Base-by-base conservation (phyloP, 441 rosid species). In the Kokia cookei region DNA sequence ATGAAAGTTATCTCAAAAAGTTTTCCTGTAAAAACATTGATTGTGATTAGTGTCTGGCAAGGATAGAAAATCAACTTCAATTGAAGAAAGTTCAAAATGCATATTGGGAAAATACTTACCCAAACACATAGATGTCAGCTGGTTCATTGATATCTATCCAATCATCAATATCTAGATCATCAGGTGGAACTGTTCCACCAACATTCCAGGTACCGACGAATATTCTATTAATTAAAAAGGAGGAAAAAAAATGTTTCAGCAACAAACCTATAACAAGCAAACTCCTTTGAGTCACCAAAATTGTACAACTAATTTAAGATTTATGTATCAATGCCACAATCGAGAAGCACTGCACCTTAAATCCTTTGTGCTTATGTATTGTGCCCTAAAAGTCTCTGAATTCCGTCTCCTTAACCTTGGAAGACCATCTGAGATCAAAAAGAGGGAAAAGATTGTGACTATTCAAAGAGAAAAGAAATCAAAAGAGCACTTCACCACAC, bases 201-300 rank as follows among this genome's bases (percentile, higher is more conserved):
- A 90, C 98, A 78, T 95, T 95, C 99, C 99, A 95, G 29, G 99
- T 91, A 68, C 93, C 93, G 64, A 83, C 92, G n/a, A 88, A 77
- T 78, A 95, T 79, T 83, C 99, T 95, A 70, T 48, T 8, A 57
- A 73, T 59, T 43, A 65, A 15, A 65, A 73, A 75, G 32, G 66
- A 4, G 11, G 3, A 13, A 47, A 55, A 54, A 73, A 47, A 5
- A 71, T 3, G 55, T 48, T 61, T 29, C 64, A 1, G 9, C 53
- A 57, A 64, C 40, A 42, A 47, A 66, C n/a, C 59, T 54, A 35
- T 27, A 42, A 67, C 59, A 73, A 50, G 63, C 71, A 63, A 61
- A 61, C 51, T 19, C 47, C 40, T 65, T 17, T 7, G 12, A 24
- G 57, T 43, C 53, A 8, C 40, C 47, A 70, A 70, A 22, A 19